Conservation (phyloP, 805 yeast genomes). For the Hanseniaspora jakobsenii region DNA sequence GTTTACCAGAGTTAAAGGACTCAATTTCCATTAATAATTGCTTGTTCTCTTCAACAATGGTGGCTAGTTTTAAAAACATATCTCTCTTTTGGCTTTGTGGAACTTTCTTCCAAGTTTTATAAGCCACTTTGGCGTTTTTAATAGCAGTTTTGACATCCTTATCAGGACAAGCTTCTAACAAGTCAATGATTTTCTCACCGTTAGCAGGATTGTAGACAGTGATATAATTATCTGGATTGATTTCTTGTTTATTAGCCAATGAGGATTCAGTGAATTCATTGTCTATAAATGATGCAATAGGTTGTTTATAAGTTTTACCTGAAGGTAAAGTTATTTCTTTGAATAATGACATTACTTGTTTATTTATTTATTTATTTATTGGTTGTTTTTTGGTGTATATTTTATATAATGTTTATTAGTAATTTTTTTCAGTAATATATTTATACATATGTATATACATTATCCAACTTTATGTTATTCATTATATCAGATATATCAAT, state of each 20-base stretch:
- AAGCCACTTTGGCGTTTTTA: conserved; percentile 40
- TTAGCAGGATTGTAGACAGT: conserved; percentile 40
- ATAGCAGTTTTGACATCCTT: conserved; percentile 47
- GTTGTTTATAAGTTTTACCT: conserved; percentile 56
- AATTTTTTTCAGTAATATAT: background rate
- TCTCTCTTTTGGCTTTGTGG: conserved; percentile 39
- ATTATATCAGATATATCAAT: no score
- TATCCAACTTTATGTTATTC: no score
- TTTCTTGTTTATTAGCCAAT: conserved; percentile 27
- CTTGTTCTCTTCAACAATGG: conserved; percentile 36
- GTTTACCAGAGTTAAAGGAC: conserved; percentile 50
- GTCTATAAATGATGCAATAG: conserved; percentile 65
- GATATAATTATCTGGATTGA: conserved; percentile 16
- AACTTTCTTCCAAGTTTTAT: conserved; percentile 36
- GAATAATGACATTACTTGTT: conserved; percentile 2
- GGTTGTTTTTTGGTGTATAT: no score
- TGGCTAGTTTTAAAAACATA: conserved; percentile 38
- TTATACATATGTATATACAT: no score
- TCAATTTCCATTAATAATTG: conserved; percentile 46
- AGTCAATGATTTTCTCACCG: conserved; percentile 39
- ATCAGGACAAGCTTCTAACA: conserved; percentile 37
- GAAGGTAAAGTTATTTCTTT: conserved; percentile 46
- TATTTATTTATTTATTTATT: background rate
- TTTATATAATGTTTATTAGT: no score
- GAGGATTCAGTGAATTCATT: conserved; percentile 53